Base-by-base conservation (phyloP, 2,329 filamentous ascomycete genomes). In the Podosphaera fusca region DNA sequence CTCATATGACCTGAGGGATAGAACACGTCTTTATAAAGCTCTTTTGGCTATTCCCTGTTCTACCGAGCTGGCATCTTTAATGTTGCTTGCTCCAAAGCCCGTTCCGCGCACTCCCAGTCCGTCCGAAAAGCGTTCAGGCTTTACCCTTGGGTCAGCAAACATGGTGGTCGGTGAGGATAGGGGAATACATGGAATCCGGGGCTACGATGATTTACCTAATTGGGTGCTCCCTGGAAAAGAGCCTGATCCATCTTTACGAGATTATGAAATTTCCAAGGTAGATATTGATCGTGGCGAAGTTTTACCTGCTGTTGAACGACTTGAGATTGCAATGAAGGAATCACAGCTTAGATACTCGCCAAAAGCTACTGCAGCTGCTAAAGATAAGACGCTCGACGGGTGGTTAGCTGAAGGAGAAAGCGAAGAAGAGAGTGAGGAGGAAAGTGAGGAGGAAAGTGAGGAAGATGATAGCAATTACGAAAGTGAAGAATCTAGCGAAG, bases 1-100 rank as follows among this genome's bases (percentile, higher is more conserved):
- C 0, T 95, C 89, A 0, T 98, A 94, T 69, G 89, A 96, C 66
- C 79, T 98, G 2, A 87, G 92, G 61, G 92, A 96, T 67, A 84
- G 92, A 31, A 82, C 89, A 1, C 81, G 92, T 36, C 78, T 95
- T 60, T 96, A 94, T 72, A 87, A 85, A 61, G 78, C 88, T 0
- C 79, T 98, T 1, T 78, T 98, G 1, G 77, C 80, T 3, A 81
- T 85, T 3, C 87, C 89, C 0, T 74, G 75, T 2, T 80, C 78
- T 6, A 84, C 81, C 0, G 87, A 96, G 68, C 78, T 98, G 14
- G 92, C 92, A 2, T 88, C 85, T 0, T 75, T 98, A 12, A 84
- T 96, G 68, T 80, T 98, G 0, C 77, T 96, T 1, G 92, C 92
- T 0, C 89, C 92, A 0, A 98, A 98, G 67, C 90, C 92, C 0